Evolutionary conservation across 202 grass and related monocot species (phyloP).

Genomic region (Zoysia matrella): DNA sequence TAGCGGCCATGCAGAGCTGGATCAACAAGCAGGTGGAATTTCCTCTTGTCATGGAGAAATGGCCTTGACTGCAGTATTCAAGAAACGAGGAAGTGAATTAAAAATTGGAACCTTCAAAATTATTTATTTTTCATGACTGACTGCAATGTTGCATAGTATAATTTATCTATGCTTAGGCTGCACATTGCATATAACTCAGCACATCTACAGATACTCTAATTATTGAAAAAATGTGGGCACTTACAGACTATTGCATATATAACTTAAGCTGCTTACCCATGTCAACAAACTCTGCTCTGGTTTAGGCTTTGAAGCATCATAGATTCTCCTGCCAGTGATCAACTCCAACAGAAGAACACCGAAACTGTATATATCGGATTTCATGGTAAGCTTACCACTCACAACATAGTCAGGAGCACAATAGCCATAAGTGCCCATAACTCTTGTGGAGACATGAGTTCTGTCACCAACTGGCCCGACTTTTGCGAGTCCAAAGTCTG

Average conservation of each 20-base stretch:
- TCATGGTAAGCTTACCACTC: slow-evolving; percentile 89
- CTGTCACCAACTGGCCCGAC: too few species aligned
- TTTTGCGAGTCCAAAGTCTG: too few species aligned
- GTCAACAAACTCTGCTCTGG: slow-evolving; percentile 69
- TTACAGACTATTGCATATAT: too few species aligned
- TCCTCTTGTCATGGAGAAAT: slow-evolving; percentile 76
- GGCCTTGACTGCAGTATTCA: slow-evolving; percentile 69
- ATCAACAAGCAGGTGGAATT: slow-evolving; percentile 69
- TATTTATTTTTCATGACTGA: background rate
- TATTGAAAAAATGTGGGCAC: too few species aligned
- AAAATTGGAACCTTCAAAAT: background rate
- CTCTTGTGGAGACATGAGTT: slow-evolving; percentile 88
- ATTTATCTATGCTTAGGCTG: background rate
- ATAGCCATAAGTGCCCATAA: slow-evolving; percentile 99
- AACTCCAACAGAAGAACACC: slow-evolving; percentile 90
- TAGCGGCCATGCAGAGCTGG: slow-evolving; percentile 67
- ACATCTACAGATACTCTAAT: background rate
- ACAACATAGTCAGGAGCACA: slow-evolving; percentile 92
- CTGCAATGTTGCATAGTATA: background rate
- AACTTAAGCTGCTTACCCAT: slow-evolving; percentile 65
- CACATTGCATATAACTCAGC: background rate
- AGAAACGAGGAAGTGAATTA: background rate
- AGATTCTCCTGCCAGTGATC: slow-evolving; percentile 87
- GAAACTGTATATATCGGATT: slow-evolving; percentile 98
- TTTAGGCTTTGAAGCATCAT: slow-evolving; percentile 67